Evolutionary conservation across 257 asterid genomes (phyloP).

Genomic region (Primulina eburnea): DNA sequence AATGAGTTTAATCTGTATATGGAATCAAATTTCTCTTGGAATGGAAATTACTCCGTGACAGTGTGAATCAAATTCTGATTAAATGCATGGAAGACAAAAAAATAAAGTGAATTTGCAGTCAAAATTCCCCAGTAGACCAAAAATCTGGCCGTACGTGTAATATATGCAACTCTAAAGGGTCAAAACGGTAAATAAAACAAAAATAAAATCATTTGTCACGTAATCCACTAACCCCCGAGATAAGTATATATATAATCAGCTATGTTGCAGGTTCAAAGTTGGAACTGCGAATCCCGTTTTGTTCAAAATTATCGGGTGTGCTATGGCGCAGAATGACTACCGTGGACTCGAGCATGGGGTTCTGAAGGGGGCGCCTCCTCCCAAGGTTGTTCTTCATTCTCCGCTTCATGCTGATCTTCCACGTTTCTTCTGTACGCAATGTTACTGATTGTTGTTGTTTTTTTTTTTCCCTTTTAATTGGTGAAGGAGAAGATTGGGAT

Average conservation of each 20-base stretch:
- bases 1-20: too few relatives aligned
- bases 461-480: conserved; percentile 11
- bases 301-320: conserved; percentile 24
- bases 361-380: conserved; percentile 13
- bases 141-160: conserved; percentile 21
- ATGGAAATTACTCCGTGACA: background rate
- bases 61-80: background rate
- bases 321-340: conserved; percentile 39
- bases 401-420: background rate
- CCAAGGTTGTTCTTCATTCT: background rate
- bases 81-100: background rate
- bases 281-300: conserved; percentile 33
- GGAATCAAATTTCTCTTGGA: background rate
- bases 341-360: conserved; percentile 38
- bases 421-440: conserved; percentile 6
- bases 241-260: conserved; percentile 37
- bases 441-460: background rate
- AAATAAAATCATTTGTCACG: conserved; percentile 26
- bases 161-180: conserved; percentile 9
- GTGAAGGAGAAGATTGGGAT: conserved; percentile 27
- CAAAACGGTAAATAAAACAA: conserved; percentile 14
- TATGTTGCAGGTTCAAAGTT: conserved; percentile 60
- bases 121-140: conserved; percentile 1
- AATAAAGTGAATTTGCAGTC: conserved; percentile 8
- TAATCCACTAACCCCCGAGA: conserved; percentile 19